These are phyloP conservation scores for Austroboletus niveus DNA, from an alignment of 1,284 basidiomycete species.

Conservation along the genomic window DNA sequence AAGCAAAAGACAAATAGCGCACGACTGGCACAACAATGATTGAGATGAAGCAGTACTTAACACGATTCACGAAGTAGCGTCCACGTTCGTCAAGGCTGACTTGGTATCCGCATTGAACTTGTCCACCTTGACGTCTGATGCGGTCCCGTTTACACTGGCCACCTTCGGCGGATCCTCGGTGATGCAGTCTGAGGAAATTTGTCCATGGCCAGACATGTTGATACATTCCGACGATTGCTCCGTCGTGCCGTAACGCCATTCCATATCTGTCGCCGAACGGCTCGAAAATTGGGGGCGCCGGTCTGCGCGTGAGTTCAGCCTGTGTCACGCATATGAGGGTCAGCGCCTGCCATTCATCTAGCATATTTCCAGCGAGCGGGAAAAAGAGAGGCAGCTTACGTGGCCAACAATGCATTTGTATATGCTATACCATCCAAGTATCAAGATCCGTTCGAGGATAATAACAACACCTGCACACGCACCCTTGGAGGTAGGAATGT, in stretches of 20 bases:
- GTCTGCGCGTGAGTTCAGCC: background rate
- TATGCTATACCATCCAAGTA: background rate
- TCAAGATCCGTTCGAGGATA: background rate
- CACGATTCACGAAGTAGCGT: too few species aligned
- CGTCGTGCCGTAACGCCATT: background rate
- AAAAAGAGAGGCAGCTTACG: background rate
- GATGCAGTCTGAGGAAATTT: background rate
- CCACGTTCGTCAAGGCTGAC: too few species aligned
- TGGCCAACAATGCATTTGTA: background rate
- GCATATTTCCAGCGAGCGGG: background rate
- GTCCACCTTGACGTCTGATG: too few species aligned
- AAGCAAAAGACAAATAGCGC: too few species aligned
- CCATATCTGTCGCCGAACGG: background rate
- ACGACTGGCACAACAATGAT: too few species aligned
- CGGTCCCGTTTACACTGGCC: too few species aligned
- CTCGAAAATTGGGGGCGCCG: background rate
- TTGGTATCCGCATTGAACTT: too few species aligned
- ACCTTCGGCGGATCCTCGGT: background rate
- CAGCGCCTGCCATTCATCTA: background rate
- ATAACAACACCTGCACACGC: background rate
- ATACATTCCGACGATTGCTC: background rate
- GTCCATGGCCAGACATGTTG: background rate
- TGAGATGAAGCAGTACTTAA: too few species aligned
- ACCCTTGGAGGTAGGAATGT: constrained; percentile 3
- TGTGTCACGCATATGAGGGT: background rate